Evolutionary conservation across 106 monocot genomes (phyloP).

Genomic region (Dendrobium catenatum): DNA sequence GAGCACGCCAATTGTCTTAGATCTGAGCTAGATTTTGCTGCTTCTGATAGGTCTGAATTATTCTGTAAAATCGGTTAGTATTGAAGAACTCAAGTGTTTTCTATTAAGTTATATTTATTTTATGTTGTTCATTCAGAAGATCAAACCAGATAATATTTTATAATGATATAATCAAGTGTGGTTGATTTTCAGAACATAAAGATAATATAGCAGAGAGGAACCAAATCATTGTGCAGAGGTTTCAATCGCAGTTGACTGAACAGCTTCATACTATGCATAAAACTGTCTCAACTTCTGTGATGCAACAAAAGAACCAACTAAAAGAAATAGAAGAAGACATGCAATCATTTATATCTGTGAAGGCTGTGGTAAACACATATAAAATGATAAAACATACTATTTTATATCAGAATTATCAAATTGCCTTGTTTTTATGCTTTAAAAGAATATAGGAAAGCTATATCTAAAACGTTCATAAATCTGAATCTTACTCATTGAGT

Average conservation of each 20-base stretch:
- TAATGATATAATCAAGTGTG: not conserved
- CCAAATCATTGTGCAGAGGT: slow-evolving; percentile 32
- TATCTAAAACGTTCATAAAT: not conserved
- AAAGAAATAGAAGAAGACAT: slow-evolving; percentile 61
- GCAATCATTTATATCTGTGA: slow-evolving; percentile 50
- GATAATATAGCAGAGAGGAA: slow-evolving; percentile 60
- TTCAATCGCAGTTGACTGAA: slow-evolving; percentile 42
- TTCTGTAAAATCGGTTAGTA: slow-evolving; percentile 2
- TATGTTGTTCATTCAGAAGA: not conserved
- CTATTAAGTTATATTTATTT: not conserved
- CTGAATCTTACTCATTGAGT: slow-evolving; percentile 3
- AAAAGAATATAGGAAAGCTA: not conserved
- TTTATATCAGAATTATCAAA: not conserved
- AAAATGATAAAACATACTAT: not conserved
- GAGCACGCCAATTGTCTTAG: not conserved
- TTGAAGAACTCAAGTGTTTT: not conserved
- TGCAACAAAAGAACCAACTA: slow-evolving; percentile 61
- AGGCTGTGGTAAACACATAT: slow-evolving; percentile 30
- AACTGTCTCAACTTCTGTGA: slow-evolving; percentile 43
- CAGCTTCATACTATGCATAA: slow-evolving; percentile 48
- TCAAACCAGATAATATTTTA: not conserved
- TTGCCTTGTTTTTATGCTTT: not conserved
- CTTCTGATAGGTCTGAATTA: not conserved
- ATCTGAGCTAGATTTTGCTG: not conserved
- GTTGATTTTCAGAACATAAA: slow-evolving; percentile 49